Evolutionary conservation across 306 rosid species (phyloP).

Genomic region (Acmispon strigosus): DNA sequence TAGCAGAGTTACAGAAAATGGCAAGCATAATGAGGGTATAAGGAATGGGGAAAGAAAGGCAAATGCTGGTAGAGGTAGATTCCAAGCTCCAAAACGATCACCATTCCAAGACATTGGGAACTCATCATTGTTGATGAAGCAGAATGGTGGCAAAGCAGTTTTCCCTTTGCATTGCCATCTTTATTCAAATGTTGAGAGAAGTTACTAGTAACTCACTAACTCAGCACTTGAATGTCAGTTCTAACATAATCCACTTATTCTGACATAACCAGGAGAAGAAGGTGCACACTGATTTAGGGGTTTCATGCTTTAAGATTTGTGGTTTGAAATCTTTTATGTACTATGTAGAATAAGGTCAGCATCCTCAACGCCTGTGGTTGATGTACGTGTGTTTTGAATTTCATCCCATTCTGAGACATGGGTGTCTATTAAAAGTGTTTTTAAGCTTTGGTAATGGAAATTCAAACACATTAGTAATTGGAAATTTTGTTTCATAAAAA

Average conservation of each 20-base stretch:
- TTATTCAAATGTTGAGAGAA: constrained; percentile 26
- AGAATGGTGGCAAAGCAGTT: constrained; percentile 42
- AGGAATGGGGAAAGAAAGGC: constrained; percentile 35
- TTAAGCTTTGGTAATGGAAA: no score
- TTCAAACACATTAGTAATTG: no score
- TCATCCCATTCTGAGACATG: no score
- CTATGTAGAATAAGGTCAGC: constrained; percentile 14
- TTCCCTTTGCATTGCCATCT: constrained; percentile 38
- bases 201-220: constrained; percentile 1
- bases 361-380: neutral
- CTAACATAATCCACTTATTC: neutral
- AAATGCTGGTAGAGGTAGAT: constrained; percentile 9
- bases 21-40: constrained; percentile 29
- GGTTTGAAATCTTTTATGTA: neutral
- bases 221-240: neutral
- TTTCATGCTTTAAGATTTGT: neutral
- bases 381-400: neutral
- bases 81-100: constrained; percentile 26
- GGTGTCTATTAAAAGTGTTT: no score
- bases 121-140: constrained; percentile 32
- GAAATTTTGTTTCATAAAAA: no score
- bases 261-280: constrained; percentile 2
- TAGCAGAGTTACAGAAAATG: constrained; percentile 19
- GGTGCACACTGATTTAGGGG: neutral
- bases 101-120: constrained; percentile 69